Evolutionary conservation across 2,329 filamentous ascomycete species (phyloP).

Genomic region (Aspergillus sojae): DNA sequence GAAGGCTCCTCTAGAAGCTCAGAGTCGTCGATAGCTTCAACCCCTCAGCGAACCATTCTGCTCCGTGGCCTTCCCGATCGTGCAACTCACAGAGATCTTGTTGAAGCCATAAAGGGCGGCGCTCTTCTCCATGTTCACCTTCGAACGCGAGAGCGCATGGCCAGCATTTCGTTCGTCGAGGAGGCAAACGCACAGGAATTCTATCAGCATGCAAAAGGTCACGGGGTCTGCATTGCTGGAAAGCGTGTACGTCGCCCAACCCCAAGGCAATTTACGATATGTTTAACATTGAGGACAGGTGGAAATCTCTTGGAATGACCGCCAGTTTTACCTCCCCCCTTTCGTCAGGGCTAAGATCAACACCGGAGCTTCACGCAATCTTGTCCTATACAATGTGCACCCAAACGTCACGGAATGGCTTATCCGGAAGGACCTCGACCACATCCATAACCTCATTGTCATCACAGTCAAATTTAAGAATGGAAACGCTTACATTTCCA

Average conservation of each 20-base stretch:
- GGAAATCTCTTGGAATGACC: constrained; percentile 69
- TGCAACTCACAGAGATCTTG: constrained; percentile 68
- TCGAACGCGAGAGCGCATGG: constrained; percentile 60
- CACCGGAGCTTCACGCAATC: constrained; percentile 71
- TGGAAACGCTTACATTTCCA: constrained; percentile 68
- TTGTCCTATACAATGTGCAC: constrained; percentile 66
- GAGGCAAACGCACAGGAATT: constrained; percentile 66
- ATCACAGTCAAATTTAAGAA: constrained; percentile 64
- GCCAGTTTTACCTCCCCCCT: constrained; percentile 66
- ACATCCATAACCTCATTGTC: constrained; percentile 78
- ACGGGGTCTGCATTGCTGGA: constrained; percentile 69
- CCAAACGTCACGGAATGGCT: constrained; percentile 62
- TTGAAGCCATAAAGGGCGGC: constrained; percentile 68
- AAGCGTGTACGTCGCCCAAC: constrained; percentile 60
- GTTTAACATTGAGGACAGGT: constrained; percentile 52
- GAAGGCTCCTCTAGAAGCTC: constrained; percentile 23
- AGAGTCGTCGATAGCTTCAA: constrained; percentile 17
- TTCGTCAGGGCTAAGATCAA: constrained; percentile 67
- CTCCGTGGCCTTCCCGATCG: constrained; percentile 64
- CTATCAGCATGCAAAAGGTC: constrained; percentile 62
- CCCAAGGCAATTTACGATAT: background rate
- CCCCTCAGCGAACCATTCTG: constrained; percentile 49
- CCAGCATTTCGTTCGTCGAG: constrained; percentile 70
- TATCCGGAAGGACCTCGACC: constrained; percentile 74
- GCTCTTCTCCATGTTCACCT: constrained; percentile 70